A percentile compares a stretch with the other conserved stretches of the same genome.
These are phyloP conservation scores for Neofusicoccum ribis DNA, from an alignment of 2,329 filamentous ascomycete species.

Conservation along the genomic window DNA sequence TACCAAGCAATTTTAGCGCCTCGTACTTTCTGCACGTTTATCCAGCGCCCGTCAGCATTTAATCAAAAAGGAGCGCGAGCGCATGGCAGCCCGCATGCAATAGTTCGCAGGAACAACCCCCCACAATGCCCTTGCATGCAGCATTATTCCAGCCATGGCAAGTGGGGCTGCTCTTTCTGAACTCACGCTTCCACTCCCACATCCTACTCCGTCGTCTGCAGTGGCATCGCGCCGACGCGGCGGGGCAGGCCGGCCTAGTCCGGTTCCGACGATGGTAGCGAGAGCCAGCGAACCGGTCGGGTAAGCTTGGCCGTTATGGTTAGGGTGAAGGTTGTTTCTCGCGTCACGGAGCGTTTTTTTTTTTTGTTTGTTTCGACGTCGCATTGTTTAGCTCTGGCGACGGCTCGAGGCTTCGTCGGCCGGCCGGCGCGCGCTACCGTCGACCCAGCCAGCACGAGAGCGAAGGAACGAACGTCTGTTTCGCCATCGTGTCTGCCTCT, in stretches of 20 bases:
- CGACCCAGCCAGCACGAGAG: no score
- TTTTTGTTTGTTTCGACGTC: not conserved
- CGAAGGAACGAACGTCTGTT: no score
- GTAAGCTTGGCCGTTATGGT: not conserved
- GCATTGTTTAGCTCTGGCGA: not conserved
- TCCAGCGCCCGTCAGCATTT: slow-evolving; percentile 15
- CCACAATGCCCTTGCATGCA: not conserved
- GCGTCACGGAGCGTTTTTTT: not conserved
- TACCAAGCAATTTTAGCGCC: slow-evolving; percentile 6
- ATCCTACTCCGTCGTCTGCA: no score
- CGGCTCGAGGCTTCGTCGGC: not conserved
- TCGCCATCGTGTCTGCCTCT: not conserved
- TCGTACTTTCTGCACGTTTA: slow-evolving; percentile 9
- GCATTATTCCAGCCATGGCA: no score
- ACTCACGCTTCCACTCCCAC: no score
- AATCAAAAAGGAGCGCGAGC: not conserved
- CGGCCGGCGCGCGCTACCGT: not conserved
- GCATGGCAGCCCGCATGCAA: not conserved
- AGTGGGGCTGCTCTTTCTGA: no score
- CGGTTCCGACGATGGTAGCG: no score
- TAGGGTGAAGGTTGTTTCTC: not conserved
- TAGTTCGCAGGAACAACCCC: not conserved
- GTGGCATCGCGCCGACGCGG: no score
- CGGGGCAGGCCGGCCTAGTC: no score
- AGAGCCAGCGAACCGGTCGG: not conserved